A percentile compares a stretch with the other conserved stretches of the same genome.
These are phyloP conservation scores for Senecio squalidus DNA, from an alignment of 140 eudicot genomes.

Conservation along the genomic window DNA sequence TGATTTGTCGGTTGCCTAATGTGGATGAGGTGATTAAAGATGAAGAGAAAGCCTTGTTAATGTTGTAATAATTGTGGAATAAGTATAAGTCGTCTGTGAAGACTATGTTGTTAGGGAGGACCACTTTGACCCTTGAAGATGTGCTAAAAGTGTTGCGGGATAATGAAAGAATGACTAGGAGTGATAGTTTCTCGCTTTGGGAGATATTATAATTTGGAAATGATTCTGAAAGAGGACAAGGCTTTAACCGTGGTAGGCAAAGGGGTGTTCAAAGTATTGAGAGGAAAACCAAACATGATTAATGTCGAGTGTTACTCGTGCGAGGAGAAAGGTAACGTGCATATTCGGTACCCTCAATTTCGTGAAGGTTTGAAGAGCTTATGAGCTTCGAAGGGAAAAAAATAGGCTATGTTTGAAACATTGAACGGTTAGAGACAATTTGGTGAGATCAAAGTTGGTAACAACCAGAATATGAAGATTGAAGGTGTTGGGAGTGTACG, in stretches of 20 bases:
- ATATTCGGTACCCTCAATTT: too few relatives aligned
- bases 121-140: not conserved
- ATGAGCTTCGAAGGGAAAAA: too few relatives aligned
- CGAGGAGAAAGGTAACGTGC: too few relatives aligned
- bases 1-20: too few relatives aligned
- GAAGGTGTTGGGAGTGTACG: too few relatives aligned
- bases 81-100: not conserved
- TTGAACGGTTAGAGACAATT: too few relatives aligned
- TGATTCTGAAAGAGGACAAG: not conserved
- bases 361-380: too few relatives aligned
- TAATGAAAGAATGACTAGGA: not conserved
- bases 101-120: not conserved
- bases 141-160: not conserved
- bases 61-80: not conserved
- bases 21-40: too few relatives aligned
- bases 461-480: too few relatives aligned
- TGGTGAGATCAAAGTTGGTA: too few relatives aligned
- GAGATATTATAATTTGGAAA: not conserved
- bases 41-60: not conserved
- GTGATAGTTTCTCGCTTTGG: not conserved
- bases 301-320: not conserved
- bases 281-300: not conserved
- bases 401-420: too few relatives aligned
- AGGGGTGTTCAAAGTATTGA: not conserved
- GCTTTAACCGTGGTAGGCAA: not conserved